Conservation (phyloP, 768 basidiomycete species). For the Gloeophyllum trabeum region DNA sequence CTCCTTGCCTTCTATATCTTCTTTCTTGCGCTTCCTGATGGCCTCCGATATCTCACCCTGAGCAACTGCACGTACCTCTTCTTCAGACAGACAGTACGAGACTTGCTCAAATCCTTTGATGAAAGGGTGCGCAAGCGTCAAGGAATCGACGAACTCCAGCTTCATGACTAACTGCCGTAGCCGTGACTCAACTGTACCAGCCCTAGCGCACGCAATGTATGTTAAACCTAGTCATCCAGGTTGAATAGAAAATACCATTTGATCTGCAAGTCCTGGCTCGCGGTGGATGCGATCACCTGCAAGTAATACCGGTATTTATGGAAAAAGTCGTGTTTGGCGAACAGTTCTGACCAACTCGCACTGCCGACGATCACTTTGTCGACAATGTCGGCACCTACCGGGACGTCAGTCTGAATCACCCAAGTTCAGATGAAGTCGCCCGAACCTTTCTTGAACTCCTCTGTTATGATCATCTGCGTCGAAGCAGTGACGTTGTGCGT, state of each 20-base stretch:
- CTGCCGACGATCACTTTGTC: conserved; percentile 82
- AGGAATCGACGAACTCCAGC: conserved; percentile 89
- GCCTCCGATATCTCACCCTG: conserved; percentile 77
- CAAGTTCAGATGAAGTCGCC: not conserved
- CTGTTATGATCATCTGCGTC: conserved; percentile 91
- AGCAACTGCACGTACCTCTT: conserved; percentile 81
- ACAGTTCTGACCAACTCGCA: conserved; percentile 88
- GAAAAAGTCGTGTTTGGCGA: conserved; percentile 94
- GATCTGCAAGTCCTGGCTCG: conserved; percentile 70
- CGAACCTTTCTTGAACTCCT: conserved; percentile 87
- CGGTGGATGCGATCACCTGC: conserved; percentile 90
- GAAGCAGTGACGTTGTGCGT: conserved; percentile 97
- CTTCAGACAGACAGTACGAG: conserved; percentile 72
- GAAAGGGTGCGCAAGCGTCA: conserved; percentile 90
- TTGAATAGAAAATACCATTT: conserved; percentile 59
- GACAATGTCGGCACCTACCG: conserved; percentile 76
- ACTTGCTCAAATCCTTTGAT: conserved; percentile 88
- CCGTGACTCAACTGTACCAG: conserved; percentile 98
- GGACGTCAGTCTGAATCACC: conserved; percentile 7
- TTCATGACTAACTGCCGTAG: conserved; percentile 96
- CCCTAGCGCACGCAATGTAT: conserved; percentile 25
- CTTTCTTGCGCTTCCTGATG: conserved; percentile 60
- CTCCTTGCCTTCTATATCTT: conserved; percentile 69
- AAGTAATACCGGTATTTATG: conserved; percentile 94
- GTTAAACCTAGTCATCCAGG: not conserved